Evolutionary conservation across 2,329 filamentous ascomycete genomes (phyloP).

Genomic region (Botrytis squamosa): DNA sequence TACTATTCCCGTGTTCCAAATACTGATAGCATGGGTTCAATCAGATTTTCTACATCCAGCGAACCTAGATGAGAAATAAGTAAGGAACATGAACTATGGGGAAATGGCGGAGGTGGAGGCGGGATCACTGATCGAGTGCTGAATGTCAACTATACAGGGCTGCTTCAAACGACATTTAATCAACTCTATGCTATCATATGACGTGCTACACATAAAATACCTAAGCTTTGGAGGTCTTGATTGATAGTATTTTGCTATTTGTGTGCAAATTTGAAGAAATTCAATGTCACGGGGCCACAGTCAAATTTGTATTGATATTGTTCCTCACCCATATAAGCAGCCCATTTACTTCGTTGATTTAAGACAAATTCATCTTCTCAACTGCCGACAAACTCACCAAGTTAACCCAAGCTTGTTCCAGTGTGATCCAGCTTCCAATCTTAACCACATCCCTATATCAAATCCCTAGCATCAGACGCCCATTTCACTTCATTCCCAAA

Average conservation of each 20-base stretch:
- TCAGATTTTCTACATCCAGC: not conserved
- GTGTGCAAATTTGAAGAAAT: not conserved
- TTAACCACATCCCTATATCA: not conserved
- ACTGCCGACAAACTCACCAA: not conserved
- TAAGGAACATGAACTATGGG: not conserved
- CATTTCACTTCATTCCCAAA: not conserved
- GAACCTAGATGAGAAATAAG: not conserved
- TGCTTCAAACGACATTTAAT: not conserved
- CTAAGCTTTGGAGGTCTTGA: not conserved
- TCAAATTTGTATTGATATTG: not conserved
- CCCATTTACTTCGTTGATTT: not conserved
- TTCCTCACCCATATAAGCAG: not conserved
- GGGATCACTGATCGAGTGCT: not conserved
- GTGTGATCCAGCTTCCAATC: not conserved
- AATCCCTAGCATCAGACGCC: not conserved
- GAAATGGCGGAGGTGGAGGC: not conserved
- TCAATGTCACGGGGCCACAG: not conserved
- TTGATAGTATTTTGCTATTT: not conserved
- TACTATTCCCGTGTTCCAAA: not conserved
- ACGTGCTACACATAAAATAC: not conserved
- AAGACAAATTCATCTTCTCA: not conserved
- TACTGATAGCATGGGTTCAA: not conserved
- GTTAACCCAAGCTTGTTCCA: not conserved
- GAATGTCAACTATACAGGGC: not conserved
- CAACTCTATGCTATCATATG: not conserved